Evolutionary conservation across 2,329 filamentous ascomycete genomes (phyloP), one percentile per base, ranked within the genome.

Genomic region (Amylocarpus encephaloides): DNA sequence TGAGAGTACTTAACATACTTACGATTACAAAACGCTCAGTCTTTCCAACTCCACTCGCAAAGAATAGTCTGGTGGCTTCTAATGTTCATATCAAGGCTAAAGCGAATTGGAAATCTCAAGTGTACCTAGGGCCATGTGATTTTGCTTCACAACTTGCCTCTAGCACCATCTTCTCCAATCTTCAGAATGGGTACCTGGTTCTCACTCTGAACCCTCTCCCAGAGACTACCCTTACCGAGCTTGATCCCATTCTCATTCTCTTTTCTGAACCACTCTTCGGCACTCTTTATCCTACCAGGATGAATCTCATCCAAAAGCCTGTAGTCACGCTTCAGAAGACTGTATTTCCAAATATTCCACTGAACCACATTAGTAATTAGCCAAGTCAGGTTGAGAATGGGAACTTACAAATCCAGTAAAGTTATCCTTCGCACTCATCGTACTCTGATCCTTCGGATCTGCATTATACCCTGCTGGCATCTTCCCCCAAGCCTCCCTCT

Each of bases 271-370:
- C 72, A 80, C 53, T 78, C 70, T 57, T 76, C 73, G 0, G 68
- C 72, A 32, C 63, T 73, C 58, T 62, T 70, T 49, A 76, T 71
- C n/a, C 76, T 65, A 1, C 59, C 58, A 0, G 76, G 76, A 58
- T 74, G 68, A 43, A 80, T 78, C 62, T 74, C 68, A 57, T 79
- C 76, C 38, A 80, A 60, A 15, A 78, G 53, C 12, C 57, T 63
- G 57, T 76, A 77, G 57, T 79, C 71, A 44, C 74, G 67, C 51
- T 61, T 60, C 1, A 76, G 55, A 5, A 77, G 54, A 1, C 70
- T 71, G 48, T 68, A 47, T 41, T 64, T 68, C 66, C 69, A 79
- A 46, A 72, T 51, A 49, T 69, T 73, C 71, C 74, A 79, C 46
- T 48, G 2, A 11, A 10, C 18, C 30, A 19, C 6, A 5, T 22